Conservation (phyloP, 176 grass and related monocot species). For the Hyparrhenia diplandra region DNA sequence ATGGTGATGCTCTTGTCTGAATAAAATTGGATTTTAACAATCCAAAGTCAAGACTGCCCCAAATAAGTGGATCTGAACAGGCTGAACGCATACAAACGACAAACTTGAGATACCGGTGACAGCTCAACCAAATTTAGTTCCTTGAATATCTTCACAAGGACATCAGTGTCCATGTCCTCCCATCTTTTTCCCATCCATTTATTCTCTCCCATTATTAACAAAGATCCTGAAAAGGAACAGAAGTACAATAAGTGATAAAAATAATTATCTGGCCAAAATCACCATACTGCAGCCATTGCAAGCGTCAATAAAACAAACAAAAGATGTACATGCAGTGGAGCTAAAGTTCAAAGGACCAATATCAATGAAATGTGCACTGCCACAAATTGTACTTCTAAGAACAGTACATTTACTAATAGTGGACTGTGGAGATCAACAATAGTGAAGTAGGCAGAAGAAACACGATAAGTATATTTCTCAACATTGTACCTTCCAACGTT, state of each 20-base stretch:
- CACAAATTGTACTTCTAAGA: constrained; percentile 5
- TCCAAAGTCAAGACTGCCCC: constrained; percentile 82
- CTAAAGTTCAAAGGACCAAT: constrained; percentile 10
- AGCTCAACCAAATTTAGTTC: constrained; percentile 87
- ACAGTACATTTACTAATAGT: not conserved
- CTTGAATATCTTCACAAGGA: constrained; percentile 97
- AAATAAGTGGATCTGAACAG: constrained; percentile 93
- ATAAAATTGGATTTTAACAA: constrained; percentile 87
- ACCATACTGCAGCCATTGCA: not conserved
- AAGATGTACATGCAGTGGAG: not conserved
- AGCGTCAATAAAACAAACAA: not conserved
- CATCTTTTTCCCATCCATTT: constrained; percentile 80
- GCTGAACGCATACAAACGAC: constrained; percentile 67
- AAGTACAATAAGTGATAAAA: constrained; percentile 22
- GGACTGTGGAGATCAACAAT: not conserved
- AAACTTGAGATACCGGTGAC: constrained; percentile 81
- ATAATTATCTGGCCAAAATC: not conserved
- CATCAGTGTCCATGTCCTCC: constrained; percentile 99
- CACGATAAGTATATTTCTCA: not conserved
- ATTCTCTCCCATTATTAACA: constrained; percentile 63
- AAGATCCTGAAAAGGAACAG: constrained; percentile 32
- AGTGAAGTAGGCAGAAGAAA: not conserved
- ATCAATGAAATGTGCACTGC: not conserved
- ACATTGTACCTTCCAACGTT: not conserved
- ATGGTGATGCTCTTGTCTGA: constrained; percentile 81